These are phyloP conservation scores for Penicillium roqueforti DNA, from an alignment of 495 filamentous ascomycete species.

Conservation along the genomic window DNA sequence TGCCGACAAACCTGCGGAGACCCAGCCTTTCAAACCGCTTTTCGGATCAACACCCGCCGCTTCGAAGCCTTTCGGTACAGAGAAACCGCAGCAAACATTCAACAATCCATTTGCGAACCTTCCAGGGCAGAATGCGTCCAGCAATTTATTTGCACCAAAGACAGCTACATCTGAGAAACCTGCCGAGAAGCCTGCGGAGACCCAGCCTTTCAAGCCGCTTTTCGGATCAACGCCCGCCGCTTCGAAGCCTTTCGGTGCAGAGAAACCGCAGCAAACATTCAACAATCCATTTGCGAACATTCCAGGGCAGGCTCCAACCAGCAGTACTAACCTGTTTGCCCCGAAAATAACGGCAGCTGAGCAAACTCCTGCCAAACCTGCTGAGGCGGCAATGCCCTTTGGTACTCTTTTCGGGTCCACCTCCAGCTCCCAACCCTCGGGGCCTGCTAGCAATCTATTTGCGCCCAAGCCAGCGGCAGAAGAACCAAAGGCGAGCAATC, in stretches of 20 bases:
- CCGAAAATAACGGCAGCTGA: background rate
- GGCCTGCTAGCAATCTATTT: constrained; percentile 3
- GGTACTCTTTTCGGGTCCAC: constrained; percentile 3
- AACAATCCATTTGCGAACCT: constrained; percentile 11
- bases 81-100: background rate
- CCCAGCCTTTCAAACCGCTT: constrained; percentile 9
- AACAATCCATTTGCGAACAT: constrained; percentile 6
- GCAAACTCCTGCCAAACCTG: background rate
- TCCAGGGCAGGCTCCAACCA: background rate
- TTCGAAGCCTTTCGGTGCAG: constrained; percentile 2
- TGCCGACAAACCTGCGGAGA: constrained; percentile 8
- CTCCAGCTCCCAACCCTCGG: background rate
- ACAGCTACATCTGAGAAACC: background rate
- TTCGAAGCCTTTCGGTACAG: constrained; percentile 1
- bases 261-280: background rate
- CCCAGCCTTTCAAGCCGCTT: constrained; percentile 8
- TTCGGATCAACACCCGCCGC: constrained; percentile 8
- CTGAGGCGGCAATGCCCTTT: constrained; percentile 2
- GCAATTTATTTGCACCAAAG: constrained; percentile 13
- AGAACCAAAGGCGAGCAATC: background rate
- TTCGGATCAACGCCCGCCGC: constrained; percentile 8
- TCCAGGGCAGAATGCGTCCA: constrained; percentile 3
- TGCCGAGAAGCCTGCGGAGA: constrained; percentile 7
- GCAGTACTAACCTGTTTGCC: constrained; percentile 1
- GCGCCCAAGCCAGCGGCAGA: constrained; percentile 4